Evolutionary conservation across 2,329 filamentous ascomycete species (phyloP).

Genomic region (Pyricularia pennisetigena): DNA sequence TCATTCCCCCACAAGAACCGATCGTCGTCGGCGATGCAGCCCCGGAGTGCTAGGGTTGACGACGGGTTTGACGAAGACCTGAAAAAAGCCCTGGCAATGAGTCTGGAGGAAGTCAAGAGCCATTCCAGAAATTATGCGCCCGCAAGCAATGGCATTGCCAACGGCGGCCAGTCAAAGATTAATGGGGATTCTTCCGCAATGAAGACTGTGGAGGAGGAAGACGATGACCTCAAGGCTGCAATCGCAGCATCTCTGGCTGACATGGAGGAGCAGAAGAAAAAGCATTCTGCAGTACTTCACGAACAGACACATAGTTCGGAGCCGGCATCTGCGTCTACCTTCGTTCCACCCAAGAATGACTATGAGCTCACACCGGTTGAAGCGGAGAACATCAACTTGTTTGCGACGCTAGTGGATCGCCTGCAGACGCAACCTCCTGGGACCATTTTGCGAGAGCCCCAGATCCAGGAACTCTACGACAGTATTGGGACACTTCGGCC

Average conservation of each 20-base stretch:
- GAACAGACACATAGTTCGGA: constrained; percentile 56
- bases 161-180: constrained; percentile 15
- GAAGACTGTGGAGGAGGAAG: constrained; percentile 61
- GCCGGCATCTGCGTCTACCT: constrained; percentile 35
- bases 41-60: constrained; percentile 77
- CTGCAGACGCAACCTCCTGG: constrained; percentile 91
- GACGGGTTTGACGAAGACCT: constrained; percentile 91
- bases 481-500: constrained; percentile 89
- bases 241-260: constrained; percentile 92
- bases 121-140: constrained; percentile 58
- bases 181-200: constrained; percentile 22
- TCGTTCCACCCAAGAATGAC: constrained; percentile 69
- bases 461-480: constrained; percentile 96
- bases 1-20: constrained; percentile 50
- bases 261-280: constrained; percentile 97
- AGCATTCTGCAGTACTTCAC: constrained; percentile 74
- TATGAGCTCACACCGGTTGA: constrained; percentile 91
- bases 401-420: constrained; percentile 86
- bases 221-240: constrained; percentile 81
- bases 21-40: constrained; percentile 67
- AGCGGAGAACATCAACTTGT: constrained; percentile 95
- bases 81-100: constrained; percentile 92
- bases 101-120: constrained; percentile 80
- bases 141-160: constrained; percentile 3
- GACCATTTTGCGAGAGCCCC: constrained; percentile 90